Conservation (phyloP, 345 rosid genomes). For the Sisymbrium altissimum region DNA sequence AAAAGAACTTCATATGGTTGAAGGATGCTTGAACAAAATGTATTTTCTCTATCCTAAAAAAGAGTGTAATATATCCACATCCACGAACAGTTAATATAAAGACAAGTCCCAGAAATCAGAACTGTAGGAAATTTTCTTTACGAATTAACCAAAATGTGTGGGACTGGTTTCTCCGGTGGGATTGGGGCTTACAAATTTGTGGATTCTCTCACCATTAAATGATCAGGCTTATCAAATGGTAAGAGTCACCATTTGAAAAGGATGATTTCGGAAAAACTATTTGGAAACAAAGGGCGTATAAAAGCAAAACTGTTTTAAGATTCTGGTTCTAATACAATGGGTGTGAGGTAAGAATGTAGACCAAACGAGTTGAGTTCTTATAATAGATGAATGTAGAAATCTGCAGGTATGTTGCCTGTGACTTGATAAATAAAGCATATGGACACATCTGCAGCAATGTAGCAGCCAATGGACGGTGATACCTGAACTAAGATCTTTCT, state of each 20-base stretch:
- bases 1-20: neutral
- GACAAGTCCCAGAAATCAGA: neutral
- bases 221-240: neutral
- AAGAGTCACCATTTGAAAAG: neutral
- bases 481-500: constrained; percentile 63
- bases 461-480: constrained; percentile 28
- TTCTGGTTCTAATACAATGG: constrained; percentile 1
- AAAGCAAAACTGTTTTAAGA: neutral
- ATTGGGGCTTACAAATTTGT: neutral
- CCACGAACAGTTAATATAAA: neutral
- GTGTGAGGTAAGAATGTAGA: neutral
- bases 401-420: constrained; percentile 5
- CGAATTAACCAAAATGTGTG: neutral
- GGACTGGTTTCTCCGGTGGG: neutral
- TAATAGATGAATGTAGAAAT: neutral
- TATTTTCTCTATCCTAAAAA: neutral
- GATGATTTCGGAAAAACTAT: neutral
- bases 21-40: neutral
- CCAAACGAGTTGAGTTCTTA: neutral
- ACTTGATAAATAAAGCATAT: constrained; percentile 2
- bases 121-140: neutral
- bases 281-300: neutral
- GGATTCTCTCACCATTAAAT: neutral
- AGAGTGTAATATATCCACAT: neutral
- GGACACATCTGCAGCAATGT: constrained; percentile 8